A percentile compares a stretch with the other conserved stretches of the same genome.
phyloP scores from a whole-genome alignment of 768 basidiomycete species.

The Tricholoma saponaceum region DNA sequence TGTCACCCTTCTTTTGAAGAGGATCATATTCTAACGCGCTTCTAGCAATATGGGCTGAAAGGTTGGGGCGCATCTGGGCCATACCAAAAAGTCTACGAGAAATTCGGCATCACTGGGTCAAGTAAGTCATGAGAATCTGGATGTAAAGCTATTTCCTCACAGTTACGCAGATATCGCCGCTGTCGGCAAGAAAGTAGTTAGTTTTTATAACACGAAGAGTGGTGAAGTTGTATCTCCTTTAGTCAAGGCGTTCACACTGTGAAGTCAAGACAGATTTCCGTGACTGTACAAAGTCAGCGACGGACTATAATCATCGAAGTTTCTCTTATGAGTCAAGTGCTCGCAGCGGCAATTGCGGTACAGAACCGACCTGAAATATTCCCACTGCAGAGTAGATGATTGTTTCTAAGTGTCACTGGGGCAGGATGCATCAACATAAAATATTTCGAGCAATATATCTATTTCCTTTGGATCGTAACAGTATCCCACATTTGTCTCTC shows the following conservation, averaged over 20 bases:
- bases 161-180: conserved; percentile 59
- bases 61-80: conserved; percentile 90
- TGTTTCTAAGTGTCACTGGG: not conserved
- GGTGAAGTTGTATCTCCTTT: conserved; percentile 69
- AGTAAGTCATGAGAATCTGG: conserved; percentile 39
- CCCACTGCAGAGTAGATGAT: not conserved
- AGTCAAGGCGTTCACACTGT: conserved; percentile 59
- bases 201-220: conserved; percentile 83
- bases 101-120: conserved; percentile 78
- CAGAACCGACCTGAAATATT: no score
- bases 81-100: conserved; percentile 87
- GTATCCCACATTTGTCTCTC: conserved; percentile 85
- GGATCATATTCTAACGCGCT: conserved; percentile 8
- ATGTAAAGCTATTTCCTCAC: not conserved
- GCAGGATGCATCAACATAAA: no score
- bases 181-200: conserved; percentile 81
- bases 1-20: not conserved
- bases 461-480: conserved; percentile 65
- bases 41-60: conserved; percentile 63
- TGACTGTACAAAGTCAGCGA: not conserved
- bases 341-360: no score
- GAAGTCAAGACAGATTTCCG: not conserved
- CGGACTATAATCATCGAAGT: not conserved
- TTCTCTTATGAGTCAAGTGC: not conserved
- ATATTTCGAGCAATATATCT: conserved; percentile 23